A percentile compares a stretch with the other conserved stretches of the same genome.
Evolutionary conservation across 345 rosid species (phyloP).

Genomic region (Corchorus capsularis): DNA sequence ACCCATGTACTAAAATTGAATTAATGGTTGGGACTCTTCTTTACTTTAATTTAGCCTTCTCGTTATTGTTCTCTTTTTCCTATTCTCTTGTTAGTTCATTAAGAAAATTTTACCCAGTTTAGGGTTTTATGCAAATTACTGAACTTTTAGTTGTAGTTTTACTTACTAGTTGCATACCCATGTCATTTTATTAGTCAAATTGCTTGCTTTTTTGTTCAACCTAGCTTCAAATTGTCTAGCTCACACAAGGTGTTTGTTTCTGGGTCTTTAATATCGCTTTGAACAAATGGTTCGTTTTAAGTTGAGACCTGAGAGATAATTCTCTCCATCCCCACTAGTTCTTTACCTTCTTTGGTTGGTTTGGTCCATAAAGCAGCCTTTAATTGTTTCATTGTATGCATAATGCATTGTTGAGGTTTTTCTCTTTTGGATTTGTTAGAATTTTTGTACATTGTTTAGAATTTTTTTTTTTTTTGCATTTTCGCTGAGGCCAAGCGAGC

Average conservation of each 20-base stretch:
- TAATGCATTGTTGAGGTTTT: neutral
- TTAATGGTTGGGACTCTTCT: neutral
- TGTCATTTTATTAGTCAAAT: neutral
- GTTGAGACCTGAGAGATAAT: neutral
- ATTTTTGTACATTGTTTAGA: neutral
- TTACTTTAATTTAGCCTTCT: neutral
- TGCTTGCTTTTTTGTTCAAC: slow-evolving; percentile 4
- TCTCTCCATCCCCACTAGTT: neutral
- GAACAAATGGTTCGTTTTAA: neutral
- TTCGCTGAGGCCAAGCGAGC: too few species aligned
- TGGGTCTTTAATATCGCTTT: neutral
- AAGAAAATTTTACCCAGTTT: neutral
- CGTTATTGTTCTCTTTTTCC: neutral
- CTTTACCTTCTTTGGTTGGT: neutral
- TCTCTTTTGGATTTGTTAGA: neutral
- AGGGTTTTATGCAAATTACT: neutral
- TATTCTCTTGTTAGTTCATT: neutral
- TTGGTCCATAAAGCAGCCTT: neutral
- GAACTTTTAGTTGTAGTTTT: neutral
- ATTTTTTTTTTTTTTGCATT: too few species aligned
- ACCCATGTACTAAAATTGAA: slow-evolving; percentile 4
- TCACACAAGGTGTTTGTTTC: slow-evolving; percentile 15
- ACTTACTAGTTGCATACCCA: neutral
- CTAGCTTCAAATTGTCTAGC: neutral
- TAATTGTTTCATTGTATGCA: neutral